phyloP scores from a whole-genome alignment of 106 monocot genomes.

The Dioscorea dumetorum region DNA sequence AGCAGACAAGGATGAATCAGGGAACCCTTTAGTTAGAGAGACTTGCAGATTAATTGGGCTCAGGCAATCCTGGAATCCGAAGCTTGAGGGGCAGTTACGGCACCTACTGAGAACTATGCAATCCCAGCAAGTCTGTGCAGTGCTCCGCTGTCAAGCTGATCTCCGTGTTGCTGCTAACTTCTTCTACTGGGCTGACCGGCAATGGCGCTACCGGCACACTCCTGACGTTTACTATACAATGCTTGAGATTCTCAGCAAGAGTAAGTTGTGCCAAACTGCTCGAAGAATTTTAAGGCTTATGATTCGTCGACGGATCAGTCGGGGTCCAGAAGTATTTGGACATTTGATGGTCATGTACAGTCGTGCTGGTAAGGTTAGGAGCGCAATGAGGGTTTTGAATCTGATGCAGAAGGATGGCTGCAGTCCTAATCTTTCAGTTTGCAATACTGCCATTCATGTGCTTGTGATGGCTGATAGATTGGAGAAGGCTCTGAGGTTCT shows the following conservation, averaged over 20 bases:
- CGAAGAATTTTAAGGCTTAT: conserved; percentile 69
- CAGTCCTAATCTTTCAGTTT: conserved; percentile 49
- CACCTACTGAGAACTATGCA: conserved; percentile 50
- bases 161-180: conserved; percentile 55
- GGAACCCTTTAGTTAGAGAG: conserved; percentile 57
- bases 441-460: conserved; percentile 65
- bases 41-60: conserved; percentile 65
- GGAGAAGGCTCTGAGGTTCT: conserved; percentile 62
- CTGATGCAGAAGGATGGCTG: conserved; percentile 94
- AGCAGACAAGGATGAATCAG: no score
- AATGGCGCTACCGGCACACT: conserved; percentile 85
- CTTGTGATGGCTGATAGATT: conserved; percentile 61
- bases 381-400: conserved; percentile 81
- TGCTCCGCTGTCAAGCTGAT: conserved; percentile 58
- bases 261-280: conserved; percentile 49
- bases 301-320: conserved; percentile 54
- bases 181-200: conserved; percentile 88
- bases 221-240: conserved; percentile 63
- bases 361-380: conserved; percentile 68
- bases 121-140: conserved; percentile 45
- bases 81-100: conserved; percentile 56
- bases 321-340: conserved; percentile 42
- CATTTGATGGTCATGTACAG: conserved; percentile 77
- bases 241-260: conserved; percentile 70
- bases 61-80: conserved; percentile 53